Percentiles rank a stretch among this genome's conserved stretches.
Conservation (phyloP, 371 early-diverging fungal genomes). For the Mucor indicus region DNA sequence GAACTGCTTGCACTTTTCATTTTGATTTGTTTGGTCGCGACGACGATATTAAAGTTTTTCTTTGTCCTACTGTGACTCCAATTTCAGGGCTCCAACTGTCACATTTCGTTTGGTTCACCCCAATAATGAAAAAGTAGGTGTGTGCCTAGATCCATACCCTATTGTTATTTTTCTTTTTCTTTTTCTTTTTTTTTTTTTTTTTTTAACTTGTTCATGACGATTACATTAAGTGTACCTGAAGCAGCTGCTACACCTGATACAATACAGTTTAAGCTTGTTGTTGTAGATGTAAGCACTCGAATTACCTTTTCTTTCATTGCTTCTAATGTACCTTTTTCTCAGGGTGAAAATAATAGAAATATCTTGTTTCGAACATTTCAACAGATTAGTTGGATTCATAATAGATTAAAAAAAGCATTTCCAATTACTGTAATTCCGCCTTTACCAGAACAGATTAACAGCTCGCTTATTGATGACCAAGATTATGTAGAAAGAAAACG, state of each 20-base stretch:
- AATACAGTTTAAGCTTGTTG: constrained; percentile 59
- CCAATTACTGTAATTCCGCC: constrained; percentile 50
- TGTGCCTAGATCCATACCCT: too few species aligned
- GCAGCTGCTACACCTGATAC: constrained; percentile 62
- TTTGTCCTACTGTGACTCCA: too few species aligned
- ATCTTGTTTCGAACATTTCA: constrained; percentile 58
- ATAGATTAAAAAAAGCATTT: constrained; percentile 36
- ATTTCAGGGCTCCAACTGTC: too few species aligned
- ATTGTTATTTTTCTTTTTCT: too few species aligned
- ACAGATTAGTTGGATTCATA: constrained; percentile 59
- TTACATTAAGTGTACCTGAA: constrained; percentile 43
- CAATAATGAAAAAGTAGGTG: too few species aligned
- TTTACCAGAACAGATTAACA: constrained; percentile 50
- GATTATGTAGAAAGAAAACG: constrained; percentile 62
- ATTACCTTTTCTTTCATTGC: neutral
- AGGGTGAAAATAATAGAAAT: constrained; percentile 9
- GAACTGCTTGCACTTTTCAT: too few species aligned
- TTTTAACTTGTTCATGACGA: neutral
- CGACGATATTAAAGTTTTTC: too few species aligned
- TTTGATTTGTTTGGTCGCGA: too few species aligned
- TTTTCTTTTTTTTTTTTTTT: neutral
- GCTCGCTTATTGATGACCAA: constrained; percentile 54
- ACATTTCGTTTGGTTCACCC: too few species aligned
- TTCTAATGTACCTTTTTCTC: constrained; percentile 1
- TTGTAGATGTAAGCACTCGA: constrained; percentile 8